Base-by-base conservation (phyloP, 345 rosid genomes). In the Salix purpurea region DNA sequence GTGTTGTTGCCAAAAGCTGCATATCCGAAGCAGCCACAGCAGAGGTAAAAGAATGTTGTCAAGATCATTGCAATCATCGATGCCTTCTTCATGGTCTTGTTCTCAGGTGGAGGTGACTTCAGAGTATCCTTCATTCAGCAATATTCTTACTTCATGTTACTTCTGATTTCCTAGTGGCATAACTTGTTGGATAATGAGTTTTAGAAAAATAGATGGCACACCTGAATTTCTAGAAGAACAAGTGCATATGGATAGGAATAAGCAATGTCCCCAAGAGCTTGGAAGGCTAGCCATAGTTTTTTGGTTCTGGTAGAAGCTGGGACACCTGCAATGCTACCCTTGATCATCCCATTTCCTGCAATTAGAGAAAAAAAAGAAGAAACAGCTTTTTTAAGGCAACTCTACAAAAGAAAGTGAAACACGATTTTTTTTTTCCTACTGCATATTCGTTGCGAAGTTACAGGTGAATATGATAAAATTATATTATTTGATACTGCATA, bases 191-290 rank as follows among this genome's bases (percentile, higher is more conserved):
- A 36, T 61, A 24, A 30, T 40, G 46, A 18, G 32, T 30, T 66
- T n/a, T 65, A 44, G 5, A 34, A 2, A 42, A 34, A 40, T 14
- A 19, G 14, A 34, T 7, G 44, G 3, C 9, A 7, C 12, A 84
- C 89, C 87, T 87, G 89, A 72, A 87, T 83, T 79, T 84, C 84
- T 2, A 84, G 69, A 3, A 84, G 74, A 5, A 84, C 75, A 11
- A 81, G 34, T 1, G 87, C 36, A 24, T 78, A 84, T 1, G 84
- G 84, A 37, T 84, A 84, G 2, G 87, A 78, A 68, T 44, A 84
- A 30, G 84, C 84, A 5, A 81, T 73, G 73, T 84, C 84, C n/a
- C 83, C 87, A 1, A 78, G 78, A 26, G 84, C 84, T 76, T 76
- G 71, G 19, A 78, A 78, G 23, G 54, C 56, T 36, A 46, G 9